Conservation (phyloP, 2,329 filamentous ascomycete species). For the Paracorniculantispora psalliotae region DNA sequence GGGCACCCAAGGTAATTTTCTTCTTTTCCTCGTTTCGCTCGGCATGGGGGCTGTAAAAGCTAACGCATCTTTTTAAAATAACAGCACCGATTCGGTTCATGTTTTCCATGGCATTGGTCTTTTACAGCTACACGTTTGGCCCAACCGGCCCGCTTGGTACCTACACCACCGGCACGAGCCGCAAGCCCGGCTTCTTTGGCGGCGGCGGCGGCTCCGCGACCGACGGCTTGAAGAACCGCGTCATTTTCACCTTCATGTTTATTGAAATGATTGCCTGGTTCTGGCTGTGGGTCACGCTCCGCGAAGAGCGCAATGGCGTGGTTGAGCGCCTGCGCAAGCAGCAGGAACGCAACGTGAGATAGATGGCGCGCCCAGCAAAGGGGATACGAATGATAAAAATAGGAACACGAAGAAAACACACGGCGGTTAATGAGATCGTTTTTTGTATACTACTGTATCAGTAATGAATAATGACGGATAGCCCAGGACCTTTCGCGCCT, state of each 20-base stretch:
- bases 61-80: not conserved
- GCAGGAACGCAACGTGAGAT: constrained; percentile 9
- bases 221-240: constrained; percentile 72
- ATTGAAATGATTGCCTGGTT: constrained; percentile 83
- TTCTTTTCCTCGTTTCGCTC: not conserved
- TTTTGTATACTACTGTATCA: not conserved
- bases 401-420: too few species aligned
- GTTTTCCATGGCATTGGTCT: constrained; percentile 55
- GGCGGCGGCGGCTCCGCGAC: constrained; percentile 44
- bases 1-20: constrained; percentile 56
- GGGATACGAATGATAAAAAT: too few species aligned
- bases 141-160: constrained; percentile 45
- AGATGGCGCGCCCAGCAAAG: not conserved
- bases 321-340: constrained; percentile 34
- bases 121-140: constrained; percentile 61
- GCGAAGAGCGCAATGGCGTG: constrained; percentile 55
- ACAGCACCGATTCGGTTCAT: constrained; percentile 59
- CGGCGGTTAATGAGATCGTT: not conserved
- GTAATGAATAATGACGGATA: not conserved
- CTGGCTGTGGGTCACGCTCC: constrained; percentile 70
- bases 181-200: constrained; percentile 29
- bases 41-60: not conserved
- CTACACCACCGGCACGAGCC: constrained; percentile 20
- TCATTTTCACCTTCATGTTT: constrained; percentile 81
- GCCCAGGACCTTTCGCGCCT: too few species aligned